A percentile compares a stretch with the other conserved stretches of the same genome.
phyloP scores from a whole-genome alignment of 495 filamentous ascomycete species.

The Echria macrotheca region DNA sequence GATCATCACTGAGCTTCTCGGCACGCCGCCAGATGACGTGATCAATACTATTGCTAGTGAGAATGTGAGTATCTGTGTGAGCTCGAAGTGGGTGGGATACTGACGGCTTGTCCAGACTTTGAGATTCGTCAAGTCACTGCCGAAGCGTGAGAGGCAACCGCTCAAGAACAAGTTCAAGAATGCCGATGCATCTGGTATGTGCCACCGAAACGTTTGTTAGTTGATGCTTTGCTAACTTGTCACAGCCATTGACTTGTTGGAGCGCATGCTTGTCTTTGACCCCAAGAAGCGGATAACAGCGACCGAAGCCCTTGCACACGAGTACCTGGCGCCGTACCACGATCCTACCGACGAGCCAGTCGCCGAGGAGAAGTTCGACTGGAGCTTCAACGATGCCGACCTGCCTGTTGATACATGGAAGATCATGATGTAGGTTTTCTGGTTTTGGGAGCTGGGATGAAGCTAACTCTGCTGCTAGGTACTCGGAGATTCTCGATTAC shows the following conservation, averaged over 20 bases:
- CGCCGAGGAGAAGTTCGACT: conserved; percentile 97
- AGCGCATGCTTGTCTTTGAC: conserved; percentile 97
- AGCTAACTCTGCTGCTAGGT: conserved; percentile 52
- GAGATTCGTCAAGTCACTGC: conserved; percentile 94
- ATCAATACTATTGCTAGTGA: conserved; percentile 98
- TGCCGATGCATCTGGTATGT: conserved; percentile 79
- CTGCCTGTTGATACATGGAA: conserved; percentile 99
- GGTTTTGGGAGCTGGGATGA: background rate
- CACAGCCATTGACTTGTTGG: conserved; percentile 84
- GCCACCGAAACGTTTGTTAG: background rate
- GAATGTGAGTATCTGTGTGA: conserved; percentile 59
- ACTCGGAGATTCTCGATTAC: conserved; percentile 98
- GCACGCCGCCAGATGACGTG: conserved; percentile 97
- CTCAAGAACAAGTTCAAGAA: conserved; percentile 92
- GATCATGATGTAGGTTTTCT: conserved; percentile 90
- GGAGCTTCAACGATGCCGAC: conserved; percentile 99
- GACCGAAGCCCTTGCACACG: conserved; percentile 76
- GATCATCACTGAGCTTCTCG: conserved; percentile 96
- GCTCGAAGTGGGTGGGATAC: background rate
- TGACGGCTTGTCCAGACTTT: conserved; percentile 63
- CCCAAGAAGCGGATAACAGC: conserved; percentile 87
- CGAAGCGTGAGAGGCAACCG: conserved; percentile 89
- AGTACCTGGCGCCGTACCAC: conserved; percentile 94
- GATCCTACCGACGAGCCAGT: conserved; percentile 94
- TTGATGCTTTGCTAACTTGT: conserved; percentile 6